Conservation (phyloP, 2,329 filamentous ascomycete genomes). For the Fusarium hostae region DNA sequence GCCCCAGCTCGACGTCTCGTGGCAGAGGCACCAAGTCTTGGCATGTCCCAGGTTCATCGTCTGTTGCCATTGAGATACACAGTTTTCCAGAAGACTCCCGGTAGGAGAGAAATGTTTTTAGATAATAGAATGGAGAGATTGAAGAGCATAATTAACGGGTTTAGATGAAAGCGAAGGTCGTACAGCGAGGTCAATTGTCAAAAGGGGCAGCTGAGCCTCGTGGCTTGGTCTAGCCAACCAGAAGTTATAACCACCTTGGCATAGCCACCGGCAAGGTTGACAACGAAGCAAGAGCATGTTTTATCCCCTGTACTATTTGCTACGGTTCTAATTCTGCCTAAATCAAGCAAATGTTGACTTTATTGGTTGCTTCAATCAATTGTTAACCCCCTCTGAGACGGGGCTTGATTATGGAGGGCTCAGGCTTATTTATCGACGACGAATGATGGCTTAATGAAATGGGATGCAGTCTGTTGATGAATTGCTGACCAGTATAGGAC, state of each 20-base stretch:
- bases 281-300: not conserved
- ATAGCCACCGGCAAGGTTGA: not conserved
- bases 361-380: no score
- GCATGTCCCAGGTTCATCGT: not conserved
- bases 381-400: no score
- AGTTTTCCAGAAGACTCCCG: no score
- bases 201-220: not conserved
- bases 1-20: not conserved
- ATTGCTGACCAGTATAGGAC: not conserved
- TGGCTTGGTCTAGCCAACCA: not conserved
- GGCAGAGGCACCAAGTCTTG: no score
- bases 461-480: no score
- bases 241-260: not conserved
- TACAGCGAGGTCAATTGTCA: not conserved
- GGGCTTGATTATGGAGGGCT: no score
- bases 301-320: accelerated
- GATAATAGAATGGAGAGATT: not conserved
- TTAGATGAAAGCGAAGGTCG: not conserved
- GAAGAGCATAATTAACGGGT: not conserved
- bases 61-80: not conserved
- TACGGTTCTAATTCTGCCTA: not conserved
- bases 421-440: no score
- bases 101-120: no score
- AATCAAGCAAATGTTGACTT: not conserved
- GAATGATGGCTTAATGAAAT: no score